Evolutionary conservation across 2,329 filamentous ascomycete genomes (phyloP).

Genomic region (Botrytis paeoniae): DNA sequence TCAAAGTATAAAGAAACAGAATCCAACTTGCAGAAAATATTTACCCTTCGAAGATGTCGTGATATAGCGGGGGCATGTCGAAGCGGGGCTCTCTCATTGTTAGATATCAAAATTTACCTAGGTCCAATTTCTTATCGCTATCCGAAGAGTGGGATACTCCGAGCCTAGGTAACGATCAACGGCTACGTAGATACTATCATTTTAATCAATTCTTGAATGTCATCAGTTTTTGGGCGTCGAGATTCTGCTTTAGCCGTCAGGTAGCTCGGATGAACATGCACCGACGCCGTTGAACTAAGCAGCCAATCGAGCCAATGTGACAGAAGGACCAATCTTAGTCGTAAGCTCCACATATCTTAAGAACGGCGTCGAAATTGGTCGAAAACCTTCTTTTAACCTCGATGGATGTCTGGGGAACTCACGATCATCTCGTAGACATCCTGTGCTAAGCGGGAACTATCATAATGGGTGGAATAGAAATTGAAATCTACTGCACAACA

Average conservation of each 20-base stretch:
- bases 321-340: neutral
- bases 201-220: neutral
- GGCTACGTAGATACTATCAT: neutral
- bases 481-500: neutral
- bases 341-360: neutral
- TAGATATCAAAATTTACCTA: neutral
- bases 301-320: neutral
- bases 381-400: conserved; percentile 2
- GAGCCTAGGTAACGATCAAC: neutral
- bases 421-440: neutral
- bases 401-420: neutral
- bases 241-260: neutral
- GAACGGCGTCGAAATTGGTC: neutral
- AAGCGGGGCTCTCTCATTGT: conserved; percentile 10
- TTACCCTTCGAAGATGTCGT: conserved; percentile 3
- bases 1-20: neutral
- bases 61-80: conserved; percentile 11
- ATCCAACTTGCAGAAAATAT: conserved; percentile 5
- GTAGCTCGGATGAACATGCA: conserved; percentile 2
- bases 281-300: neutral
- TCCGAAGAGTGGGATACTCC: neutral
- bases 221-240: neutral
- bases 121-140: neutral
- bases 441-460: neutral
- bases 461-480: neutral